phyloP scores from a whole-genome alignment of 306 rosid species.

The Begonia masoniana region DNA sequence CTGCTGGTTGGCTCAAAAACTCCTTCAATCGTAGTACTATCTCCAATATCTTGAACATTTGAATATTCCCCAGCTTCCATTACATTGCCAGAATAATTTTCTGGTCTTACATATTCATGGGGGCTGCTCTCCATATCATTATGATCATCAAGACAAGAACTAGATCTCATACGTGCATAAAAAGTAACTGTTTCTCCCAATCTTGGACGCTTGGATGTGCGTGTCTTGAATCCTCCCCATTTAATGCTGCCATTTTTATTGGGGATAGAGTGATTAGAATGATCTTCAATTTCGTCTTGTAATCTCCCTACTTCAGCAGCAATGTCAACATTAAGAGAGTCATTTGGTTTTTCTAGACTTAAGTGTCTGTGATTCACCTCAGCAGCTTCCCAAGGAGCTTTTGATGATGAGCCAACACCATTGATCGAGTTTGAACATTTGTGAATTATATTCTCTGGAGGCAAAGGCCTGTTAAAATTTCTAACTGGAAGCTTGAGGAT shows the following conservation, averaged over 20 bases:
- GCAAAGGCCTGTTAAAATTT: slow-evolving; percentile 44
- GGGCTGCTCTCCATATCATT: slow-evolving; percentile 20
- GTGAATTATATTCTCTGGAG: slow-evolving; percentile 20
- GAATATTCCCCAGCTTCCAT: slow-evolving; percentile 20
- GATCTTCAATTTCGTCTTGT: slow-evolving; percentile 15
- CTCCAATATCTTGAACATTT: slow-evolving; percentile 19
- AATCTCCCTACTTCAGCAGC: slow-evolving; percentile 19
- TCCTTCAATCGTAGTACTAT: slow-evolving; percentile 26
- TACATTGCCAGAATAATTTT: slow-evolving; percentile 19
- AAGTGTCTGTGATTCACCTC: no score
- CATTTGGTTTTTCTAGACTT: slow-evolving; percentile 2
- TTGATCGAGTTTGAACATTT: slow-evolving; percentile 12
- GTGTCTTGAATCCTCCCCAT: slow-evolving; percentile 84
- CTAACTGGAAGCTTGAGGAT: slow-evolving; percentile 52
- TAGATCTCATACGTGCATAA: slow-evolving; percentile 30
- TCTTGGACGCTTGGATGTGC: slow-evolving; percentile 59
- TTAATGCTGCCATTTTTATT: slow-evolving; percentile 37
- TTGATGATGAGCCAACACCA: background rate
- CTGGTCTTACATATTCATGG: slow-evolving; percentile 25
- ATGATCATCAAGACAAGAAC: slow-evolving; percentile 20
- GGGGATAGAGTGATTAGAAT: slow-evolving; percentile 21
- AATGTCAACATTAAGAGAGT: slow-evolving; percentile 13
- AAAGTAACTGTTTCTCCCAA: slow-evolving; percentile 37
- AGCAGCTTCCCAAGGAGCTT: slow-evolving; percentile 8
- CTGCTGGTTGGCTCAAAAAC: slow-evolving; percentile 23